Evolutionary conservation across 257 asterid species (phyloP).

Genomic region (Solanum appendiculatum): DNA sequence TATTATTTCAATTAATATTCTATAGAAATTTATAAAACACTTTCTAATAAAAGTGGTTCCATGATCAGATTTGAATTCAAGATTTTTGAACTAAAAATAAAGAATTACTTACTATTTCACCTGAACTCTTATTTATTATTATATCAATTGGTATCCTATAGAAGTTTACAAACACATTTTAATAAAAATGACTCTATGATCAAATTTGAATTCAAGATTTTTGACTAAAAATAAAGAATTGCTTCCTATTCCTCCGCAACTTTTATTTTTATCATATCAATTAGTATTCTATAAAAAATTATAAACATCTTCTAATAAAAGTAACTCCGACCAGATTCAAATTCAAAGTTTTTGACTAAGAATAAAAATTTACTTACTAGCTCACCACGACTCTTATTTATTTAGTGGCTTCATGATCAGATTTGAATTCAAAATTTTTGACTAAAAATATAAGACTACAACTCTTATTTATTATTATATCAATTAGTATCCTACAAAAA

Average conservation of each 20-base stretch:
- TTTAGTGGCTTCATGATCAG: too few species aligned
- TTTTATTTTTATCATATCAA: neutral
- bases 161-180: neutral
- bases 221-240: accelerated
- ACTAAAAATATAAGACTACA: neutral
- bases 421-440: too few species aligned
- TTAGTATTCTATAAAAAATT: neutral
- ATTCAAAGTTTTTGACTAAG: accelerated
- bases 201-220: neutral
- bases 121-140: neutral
- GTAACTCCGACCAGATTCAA: neutral
- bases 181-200: too few species aligned
- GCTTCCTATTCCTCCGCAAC: accelerated
- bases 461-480: neutral
- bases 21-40: too few species aligned
- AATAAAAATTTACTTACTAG: neutral
- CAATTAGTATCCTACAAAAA: neutral
- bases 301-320: too few species aligned
- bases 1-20: too few species aligned
- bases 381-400: too few species aligned
- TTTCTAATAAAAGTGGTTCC: too few species aligned
- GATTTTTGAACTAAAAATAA: too few species aligned
- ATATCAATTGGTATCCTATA: neutral
- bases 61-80: too few species aligned
- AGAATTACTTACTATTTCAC: too few species aligned